A percentile compares a stretch with the other conserved stretches of the same genome.
Evolutionary conservation across 495 filamentous ascomycete species (phyloP).

Genomic region (Saxispiralis lemnorum): DNA sequence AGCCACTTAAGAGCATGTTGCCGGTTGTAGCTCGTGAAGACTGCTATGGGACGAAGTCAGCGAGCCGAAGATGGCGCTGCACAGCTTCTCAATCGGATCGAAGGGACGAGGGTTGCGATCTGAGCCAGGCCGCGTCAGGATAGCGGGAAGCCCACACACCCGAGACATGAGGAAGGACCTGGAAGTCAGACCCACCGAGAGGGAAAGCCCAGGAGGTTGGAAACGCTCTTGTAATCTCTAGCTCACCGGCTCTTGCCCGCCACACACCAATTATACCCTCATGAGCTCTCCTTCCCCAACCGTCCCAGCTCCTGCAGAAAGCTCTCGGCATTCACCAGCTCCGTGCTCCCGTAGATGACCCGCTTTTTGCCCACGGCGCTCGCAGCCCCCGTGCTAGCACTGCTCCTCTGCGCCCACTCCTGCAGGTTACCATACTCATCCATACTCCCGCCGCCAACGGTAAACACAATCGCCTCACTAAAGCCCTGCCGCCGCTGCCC

Average conservation of each 20-base stretch:
- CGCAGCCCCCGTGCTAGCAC: constrained; percentile 30
- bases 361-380: constrained; percentile 35
- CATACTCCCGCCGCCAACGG: constrained; percentile 93
- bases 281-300: constrained; percentile 43
- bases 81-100: no score
- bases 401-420: constrained; percentile 73
- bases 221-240: no score
- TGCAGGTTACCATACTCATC: constrained; percentile 97
- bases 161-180: no score
- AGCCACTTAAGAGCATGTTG: no score
- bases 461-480: constrained; percentile 89
- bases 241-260: neutral
- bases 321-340: constrained; percentile 74
- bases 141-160: no score
- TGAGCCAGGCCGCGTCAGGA: no score
- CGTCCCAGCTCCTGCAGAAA: constrained; percentile 70
- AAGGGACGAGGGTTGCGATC: no score
- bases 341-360: constrained; percentile 91
- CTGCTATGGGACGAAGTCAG: no score
- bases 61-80: no score
- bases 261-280: neutral
- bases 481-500: constrained; percentile 87
- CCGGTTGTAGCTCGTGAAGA: no score
- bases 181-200: no score
- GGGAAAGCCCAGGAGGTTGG: no score